A percentile compares a stretch with the other conserved stretches of the same genome.
Conservation (phyloP, 805 yeast genomes). For the Candida xyloterini region DNA sequence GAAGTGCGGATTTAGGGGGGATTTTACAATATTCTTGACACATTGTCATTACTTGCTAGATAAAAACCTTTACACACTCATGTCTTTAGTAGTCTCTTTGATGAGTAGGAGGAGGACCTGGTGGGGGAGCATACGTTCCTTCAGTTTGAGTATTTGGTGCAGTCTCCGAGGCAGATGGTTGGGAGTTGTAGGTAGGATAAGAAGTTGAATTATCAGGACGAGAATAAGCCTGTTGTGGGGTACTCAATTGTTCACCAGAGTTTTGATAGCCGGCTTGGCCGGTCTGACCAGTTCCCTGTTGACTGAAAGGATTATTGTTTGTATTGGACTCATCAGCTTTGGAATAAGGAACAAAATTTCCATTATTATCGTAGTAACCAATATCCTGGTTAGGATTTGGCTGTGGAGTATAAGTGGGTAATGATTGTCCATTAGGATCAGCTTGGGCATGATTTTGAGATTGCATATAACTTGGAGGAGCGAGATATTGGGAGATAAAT, state of each 20-base stretch:
- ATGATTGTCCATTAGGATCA: constrained; percentile 39
- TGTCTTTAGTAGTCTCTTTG: constrained; percentile 6
- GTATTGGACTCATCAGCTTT: constrained; percentile 20
- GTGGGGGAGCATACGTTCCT: constrained; percentile 20
- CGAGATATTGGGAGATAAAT: constrained; percentile 50
- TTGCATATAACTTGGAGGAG: constrained; percentile 72
- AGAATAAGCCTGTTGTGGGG: constrained; percentile 10
- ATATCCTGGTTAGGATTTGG: constrained; percentile 68
- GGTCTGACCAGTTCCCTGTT: constrained; percentile 14
- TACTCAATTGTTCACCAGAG: constrained; percentile 9
- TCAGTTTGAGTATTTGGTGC: not conserved
- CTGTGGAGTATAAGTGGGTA: constrained; percentile 65
- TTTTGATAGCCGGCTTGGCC: too few relatives aligned
- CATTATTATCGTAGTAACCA: constrained; percentile 71
- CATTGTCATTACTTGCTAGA: not conserved
- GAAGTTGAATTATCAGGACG: constrained; percentile 13
- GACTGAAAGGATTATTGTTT: constrained; percentile 2
- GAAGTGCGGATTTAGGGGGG: too few relatives aligned
- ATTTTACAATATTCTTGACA: too few relatives aligned
- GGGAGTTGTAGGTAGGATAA: constrained; percentile 6
- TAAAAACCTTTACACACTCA: constrained; percentile 2
- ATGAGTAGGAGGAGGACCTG: constrained; percentile 24
- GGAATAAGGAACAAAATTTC: constrained; percentile 39
- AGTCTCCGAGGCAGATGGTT: not conserved
- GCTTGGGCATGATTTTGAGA: constrained; percentile 52